A percentile compares a stretch with the other conserved stretches of the same genome.
Conservation (phyloP, 495 filamentous ascomycete species). For the Amniculicola lignicola region DNA sequence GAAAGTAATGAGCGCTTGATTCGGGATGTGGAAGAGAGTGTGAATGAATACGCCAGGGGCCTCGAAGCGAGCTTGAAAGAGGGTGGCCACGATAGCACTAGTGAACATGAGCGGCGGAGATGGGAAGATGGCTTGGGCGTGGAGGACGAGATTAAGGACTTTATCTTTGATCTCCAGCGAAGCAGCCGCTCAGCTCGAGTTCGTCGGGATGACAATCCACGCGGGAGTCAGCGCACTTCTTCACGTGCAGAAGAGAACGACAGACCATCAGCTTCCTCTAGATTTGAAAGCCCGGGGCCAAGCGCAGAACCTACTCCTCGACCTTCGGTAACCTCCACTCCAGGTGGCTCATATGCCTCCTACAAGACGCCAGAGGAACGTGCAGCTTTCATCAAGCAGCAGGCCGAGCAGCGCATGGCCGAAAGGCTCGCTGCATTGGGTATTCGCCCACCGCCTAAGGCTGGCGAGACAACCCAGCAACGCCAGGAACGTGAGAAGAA, state of each 20-base stretch:
- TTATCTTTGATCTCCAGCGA: constrained; percentile 93
- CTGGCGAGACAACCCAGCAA: constrained; percentile 76
- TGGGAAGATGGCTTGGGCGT: constrained; percentile 98
- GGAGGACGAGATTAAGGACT: constrained; percentile 92
- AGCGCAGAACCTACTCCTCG: constrained; percentile 41
- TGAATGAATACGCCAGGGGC: constrained; percentile 78
- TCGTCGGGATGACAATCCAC: constrained; percentile 60
- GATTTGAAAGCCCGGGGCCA: constrained; percentile 42
- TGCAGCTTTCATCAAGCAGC: constrained; percentile 93
- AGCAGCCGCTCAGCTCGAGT: constrained; percentile 71
- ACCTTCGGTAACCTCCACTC: constrained; percentile 43
- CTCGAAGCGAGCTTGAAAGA: constrained; percentile 87
- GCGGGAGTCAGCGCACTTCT: constrained; percentile 25
- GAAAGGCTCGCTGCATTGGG: constrained; percentile 92
- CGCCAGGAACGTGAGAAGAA: constrained; percentile 82
- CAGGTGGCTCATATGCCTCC: constrained; percentile 60
- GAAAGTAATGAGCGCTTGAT: constrained; percentile 97
- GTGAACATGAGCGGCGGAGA: constrained; percentile 83
- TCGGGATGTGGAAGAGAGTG: constrained; percentile 92
- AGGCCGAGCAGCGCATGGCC: constrained; percentile 96
- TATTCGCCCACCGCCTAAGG: constrained; percentile 68
- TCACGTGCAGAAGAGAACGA: constrained; percentile 21
- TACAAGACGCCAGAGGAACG: constrained; percentile 89
- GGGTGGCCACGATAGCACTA: constrained; percentile 62
- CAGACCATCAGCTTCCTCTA: constrained; percentile 24